These are phyloP conservation scores for Leccinum ochraceum DNA, from an alignment of 768 basidiomycete genomes.

Conservation along the genomic window DNA sequence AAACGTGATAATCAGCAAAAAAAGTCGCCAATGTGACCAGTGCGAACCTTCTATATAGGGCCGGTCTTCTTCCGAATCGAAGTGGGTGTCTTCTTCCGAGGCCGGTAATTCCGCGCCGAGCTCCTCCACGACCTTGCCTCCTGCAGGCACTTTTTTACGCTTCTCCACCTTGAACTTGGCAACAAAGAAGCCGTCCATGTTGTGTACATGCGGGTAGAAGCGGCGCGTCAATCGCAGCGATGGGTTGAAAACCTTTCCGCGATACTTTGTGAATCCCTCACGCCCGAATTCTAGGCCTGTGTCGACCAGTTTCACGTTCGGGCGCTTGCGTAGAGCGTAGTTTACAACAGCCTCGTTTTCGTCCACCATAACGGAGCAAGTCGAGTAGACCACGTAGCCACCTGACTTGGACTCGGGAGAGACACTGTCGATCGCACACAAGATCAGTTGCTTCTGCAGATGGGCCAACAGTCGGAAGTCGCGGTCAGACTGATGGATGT, in stretches of 20 bases:
- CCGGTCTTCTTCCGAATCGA: conserved; percentile 76
- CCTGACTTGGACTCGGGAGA: conserved; percentile 88
- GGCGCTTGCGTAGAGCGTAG: conserved; percentile 93
- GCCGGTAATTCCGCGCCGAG: conserved; percentile 28
- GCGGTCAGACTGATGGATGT: conserved; percentile 68
- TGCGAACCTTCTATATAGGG: conserved; percentile 77
- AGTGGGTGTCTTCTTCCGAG: conserved; percentile 43
- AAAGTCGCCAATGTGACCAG: neutral
- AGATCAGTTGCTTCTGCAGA: conserved; percentile 95
- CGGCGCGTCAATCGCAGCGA: conserved; percentile 80
- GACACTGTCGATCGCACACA: conserved; percentile 97
- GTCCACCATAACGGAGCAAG: conserved; percentile 96
- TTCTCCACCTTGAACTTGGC: conserved; percentile 97
- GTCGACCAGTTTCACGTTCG: conserved; percentile 89
- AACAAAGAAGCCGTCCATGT: conserved; percentile 99
- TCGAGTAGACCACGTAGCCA: conserved; percentile 95
- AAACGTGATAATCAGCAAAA: conserved; percentile 2
- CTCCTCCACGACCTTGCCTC: conserved; percentile 27
- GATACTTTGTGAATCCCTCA: conserved; percentile 86
- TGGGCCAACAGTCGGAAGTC: conserved; percentile 97
- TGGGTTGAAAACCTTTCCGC: conserved; percentile 86
- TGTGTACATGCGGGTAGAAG: conserved; percentile 97
- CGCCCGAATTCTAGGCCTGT: conserved; percentile 92
- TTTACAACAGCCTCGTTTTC: conserved; percentile 99
- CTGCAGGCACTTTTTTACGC: conserved; percentile 50